Base-by-base conservation (phyloP, 805 yeast species). In the Barnettozyma wickerhamii region DNA sequence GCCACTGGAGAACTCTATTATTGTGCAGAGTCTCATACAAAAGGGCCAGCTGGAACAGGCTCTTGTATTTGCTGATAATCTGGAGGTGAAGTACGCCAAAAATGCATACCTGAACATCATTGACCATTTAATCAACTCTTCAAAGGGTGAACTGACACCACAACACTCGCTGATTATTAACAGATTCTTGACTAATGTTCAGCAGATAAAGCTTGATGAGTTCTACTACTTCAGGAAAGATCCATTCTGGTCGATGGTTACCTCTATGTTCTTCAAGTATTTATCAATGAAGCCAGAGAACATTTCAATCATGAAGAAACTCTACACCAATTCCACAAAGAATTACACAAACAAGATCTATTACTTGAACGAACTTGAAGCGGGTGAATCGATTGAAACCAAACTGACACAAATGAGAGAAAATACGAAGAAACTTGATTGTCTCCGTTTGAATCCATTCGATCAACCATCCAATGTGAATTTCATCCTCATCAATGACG, bases 161-260 rank as follows among this genome's bases (percentile, higher is more conserved):
- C 32, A 35, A 9, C 49, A 51, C 20, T 15, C 37, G 5, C 37
- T 46, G 5, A 44, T 53, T 3, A 47, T 51, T 6, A 43, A 52
- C 21, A 49, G 28, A 13, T 35, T 53, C 28, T 9, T 51, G 7
- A 35, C 40, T 9, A 52, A 41, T 13, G 41, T 48, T 36, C 7
- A 21, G 3, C 20, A 7, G 12, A 10, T 34, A 5, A 13, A 21
- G 5, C 9, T 19, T 5, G 40, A 41, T 33, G 38, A 37, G 17
- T 17, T 24, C 15, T 41, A 41, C 20, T 30, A 41, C 18, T 36
- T 31, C 18, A n/a, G 19, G 24, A 34, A 35, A 9, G 40, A 39
- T 10, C 32, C 42, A 6, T 53, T 53, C 28, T 52, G 58, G 58
- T 44, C 42, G 20, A 42, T 49, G 48, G 18, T 53, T 5, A 38